A percentile compares a stretch with the other conserved stretches of the same genome.
Evolutionary conservation across 306 rosid species (phyloP).

Genomic region (Spatholobus suberectus): DNA sequence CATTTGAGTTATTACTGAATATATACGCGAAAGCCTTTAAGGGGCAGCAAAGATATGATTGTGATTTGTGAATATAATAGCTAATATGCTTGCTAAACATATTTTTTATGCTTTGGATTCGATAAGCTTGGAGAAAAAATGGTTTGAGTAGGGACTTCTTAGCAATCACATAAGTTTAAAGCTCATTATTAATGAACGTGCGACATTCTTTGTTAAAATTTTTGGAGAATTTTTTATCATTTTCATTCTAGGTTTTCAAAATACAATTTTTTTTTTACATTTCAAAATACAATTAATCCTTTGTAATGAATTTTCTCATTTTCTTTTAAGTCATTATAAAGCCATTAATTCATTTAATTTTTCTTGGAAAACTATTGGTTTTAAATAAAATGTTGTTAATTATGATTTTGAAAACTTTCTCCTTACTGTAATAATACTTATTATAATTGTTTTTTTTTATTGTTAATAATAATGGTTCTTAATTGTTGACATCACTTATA

Average conservation of each 20-base stretch:
- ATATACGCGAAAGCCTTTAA: background rate
- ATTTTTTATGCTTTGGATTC: background rate
- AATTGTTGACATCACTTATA: too few species aligned
- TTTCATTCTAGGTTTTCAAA: background rate
- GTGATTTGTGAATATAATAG: background rate
- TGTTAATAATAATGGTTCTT: too few species aligned
- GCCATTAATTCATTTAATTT: background rate
- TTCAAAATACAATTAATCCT: too few species aligned
- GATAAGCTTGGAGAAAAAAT: background rate
- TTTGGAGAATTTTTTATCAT: background rate
- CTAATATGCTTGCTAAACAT: background rate
- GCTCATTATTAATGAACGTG: background rate
- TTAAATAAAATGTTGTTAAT: background rate
- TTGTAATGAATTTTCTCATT: too few species aligned
- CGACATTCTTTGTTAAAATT: background rate
- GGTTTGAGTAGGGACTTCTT: background rate
- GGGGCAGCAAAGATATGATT: background rate
- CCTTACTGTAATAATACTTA: background rate
- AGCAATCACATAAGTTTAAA: background rate
- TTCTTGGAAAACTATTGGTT: too few species aligned
- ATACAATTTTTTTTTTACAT: too few species aligned
- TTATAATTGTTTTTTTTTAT: background rate
- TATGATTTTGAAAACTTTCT: background rate
- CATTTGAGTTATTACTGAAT: background rate
- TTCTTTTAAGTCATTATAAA: too few species aligned